Conservation (phyloP, 2,329 filamentous ascomycete species). For the Fusarium metavorans region DNA sequence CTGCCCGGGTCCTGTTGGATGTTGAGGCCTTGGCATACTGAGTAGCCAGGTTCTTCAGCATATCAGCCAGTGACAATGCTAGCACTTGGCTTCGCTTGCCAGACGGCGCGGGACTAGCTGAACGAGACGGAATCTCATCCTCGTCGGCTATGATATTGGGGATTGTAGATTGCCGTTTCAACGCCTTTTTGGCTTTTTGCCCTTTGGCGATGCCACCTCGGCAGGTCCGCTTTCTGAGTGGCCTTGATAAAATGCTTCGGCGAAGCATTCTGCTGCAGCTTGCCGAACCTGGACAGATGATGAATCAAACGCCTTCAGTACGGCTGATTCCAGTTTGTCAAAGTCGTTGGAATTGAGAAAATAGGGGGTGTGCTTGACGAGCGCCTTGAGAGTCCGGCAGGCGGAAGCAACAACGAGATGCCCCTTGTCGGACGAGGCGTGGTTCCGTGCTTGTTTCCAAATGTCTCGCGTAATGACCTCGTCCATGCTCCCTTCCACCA, state of each 20-base stretch:
- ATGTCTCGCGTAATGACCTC: slow-evolving; percentile 88
- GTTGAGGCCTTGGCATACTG: slow-evolving; percentile 86
- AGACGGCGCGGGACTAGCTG: slow-evolving; percentile 79
- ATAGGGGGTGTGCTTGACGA: slow-evolving; percentile 79
- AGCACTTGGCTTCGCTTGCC: slow-evolving; percentile 78
- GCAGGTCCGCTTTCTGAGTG: slow-evolving; percentile 66
- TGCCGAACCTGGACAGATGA: slow-evolving; percentile 80
- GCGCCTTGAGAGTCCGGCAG: slow-evolving; percentile 80
- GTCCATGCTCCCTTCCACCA: slow-evolving; percentile 82
- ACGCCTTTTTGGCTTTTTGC: slow-evolving; percentile 76
- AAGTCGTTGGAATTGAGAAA: slow-evolving; percentile 93
- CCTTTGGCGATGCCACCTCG: slow-evolving; percentile 66
- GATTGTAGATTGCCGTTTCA: slow-evolving; percentile 70
- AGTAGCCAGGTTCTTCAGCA: slow-evolving; percentile 81
- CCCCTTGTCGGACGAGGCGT: slow-evolving; percentile 84
- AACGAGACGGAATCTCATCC: slow-evolving; percentile 75
- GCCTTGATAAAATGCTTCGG: slow-evolving; percentile 83
- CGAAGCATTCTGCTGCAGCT: slow-evolving; percentile 87
- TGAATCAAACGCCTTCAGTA: slow-evolving; percentile 91
- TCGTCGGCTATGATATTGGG: slow-evolving; percentile 76
- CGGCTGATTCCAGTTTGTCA: slow-evolving; percentile 83
- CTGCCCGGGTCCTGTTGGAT: slow-evolving; percentile 83
- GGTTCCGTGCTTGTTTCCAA: slow-evolving; percentile 89
- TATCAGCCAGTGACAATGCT: slow-evolving; percentile 79
- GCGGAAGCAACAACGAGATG: slow-evolving; percentile 82